phyloP scores from a whole-genome alignment of 2,329 filamentous ascomycete species.

The Colletotrichum orchidophilum region DNA sequence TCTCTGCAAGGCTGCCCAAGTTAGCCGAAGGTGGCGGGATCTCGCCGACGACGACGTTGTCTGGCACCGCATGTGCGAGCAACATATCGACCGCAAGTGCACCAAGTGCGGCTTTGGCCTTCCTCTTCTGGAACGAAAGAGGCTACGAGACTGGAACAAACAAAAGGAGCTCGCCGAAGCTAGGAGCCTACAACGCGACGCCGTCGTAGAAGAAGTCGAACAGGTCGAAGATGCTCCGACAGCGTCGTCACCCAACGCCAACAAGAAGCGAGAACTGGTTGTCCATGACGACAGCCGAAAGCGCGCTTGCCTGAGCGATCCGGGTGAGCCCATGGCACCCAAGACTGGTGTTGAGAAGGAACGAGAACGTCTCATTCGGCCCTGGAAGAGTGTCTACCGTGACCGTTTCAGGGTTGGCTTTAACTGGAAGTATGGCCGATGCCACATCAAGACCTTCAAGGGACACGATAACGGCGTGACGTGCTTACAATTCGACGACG shows the following conservation, averaged over 20 bases:
- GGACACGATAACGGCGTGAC: conserved; percentile 82
- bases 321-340: conserved; percentile 22
- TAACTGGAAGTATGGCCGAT: conserved; percentile 97
- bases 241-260: conserved; percentile 36
- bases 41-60: conserved; percentile 97
- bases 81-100: conserved; percentile 90
- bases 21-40: conserved; percentile 86
- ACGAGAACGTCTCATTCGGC: conserved; percentile 65
- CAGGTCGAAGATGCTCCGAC: conserved; percentile 37
- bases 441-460: conserved; percentile 82
- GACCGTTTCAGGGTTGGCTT: conserved; percentile 95
- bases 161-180: conserved; percentile 73
- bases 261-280: conserved; percentile 46
- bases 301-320: conserved; percentile 42
- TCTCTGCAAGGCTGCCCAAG: conserved; percentile 94
- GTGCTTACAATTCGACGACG: conserved; percentile 76
- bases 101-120: conserved; percentile 96
- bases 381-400: conserved; percentile 98
- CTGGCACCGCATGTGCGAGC: conserved; percentile 96
- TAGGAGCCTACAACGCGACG: conserved; percentile 38
- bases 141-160: conserved; percentile 85
- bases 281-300: conserved; percentile 46
- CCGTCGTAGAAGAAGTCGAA: conserved; percentile 35
- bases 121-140: conserved; percentile 87
- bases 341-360: conserved; percentile 43